These are phyloP conservation scores for Paecilomyces variotii DNA, from an alignment of 2,329 filamentous ascomycete species.

Conservation along the genomic window DNA sequence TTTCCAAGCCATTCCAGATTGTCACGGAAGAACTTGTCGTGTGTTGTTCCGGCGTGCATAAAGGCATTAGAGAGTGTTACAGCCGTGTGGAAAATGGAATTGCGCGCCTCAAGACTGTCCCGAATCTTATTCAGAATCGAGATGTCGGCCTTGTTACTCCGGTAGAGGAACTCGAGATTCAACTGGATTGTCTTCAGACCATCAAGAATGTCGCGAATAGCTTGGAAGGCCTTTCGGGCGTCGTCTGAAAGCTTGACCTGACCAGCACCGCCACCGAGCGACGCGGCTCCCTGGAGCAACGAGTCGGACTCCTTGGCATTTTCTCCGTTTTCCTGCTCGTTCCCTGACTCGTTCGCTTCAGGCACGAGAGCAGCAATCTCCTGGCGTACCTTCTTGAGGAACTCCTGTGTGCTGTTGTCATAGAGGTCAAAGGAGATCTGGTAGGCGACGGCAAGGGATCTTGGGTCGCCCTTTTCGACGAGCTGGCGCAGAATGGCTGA, in stretches of 20 bases:
- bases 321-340: conserved; percentile 44
- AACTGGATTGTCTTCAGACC: conserved; percentile 90
- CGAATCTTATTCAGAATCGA: conserved; percentile 93
- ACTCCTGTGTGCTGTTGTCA: conserved; percentile 97
- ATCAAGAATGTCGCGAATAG: conserved; percentile 59
- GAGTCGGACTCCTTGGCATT: conserved; percentile 51
- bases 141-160: conserved; percentile 88
- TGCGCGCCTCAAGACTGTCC: conserved; percentile 88
- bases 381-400: conserved; percentile 79
- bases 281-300: conserved; percentile 47
- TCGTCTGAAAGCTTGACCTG: conserved; percentile 37
- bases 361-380: conserved; percentile 56
- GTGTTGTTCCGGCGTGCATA: conserved; percentile 97
- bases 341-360: conserved; percentile 29
- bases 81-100: conserved; percentile 96
- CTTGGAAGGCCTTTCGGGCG: conserved; percentile 47
- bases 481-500: conserved; percentile 77
- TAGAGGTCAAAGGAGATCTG: conserved; percentile 98
- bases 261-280: conserved; percentile 34
- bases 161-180: conserved; percentile 92
- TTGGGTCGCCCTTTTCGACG: conserved; percentile 68
- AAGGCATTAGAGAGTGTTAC: conserved; percentile 98
- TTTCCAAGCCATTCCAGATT: conserved; percentile 98
- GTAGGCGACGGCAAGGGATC: conserved; percentile 79
- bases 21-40: conserved; percentile 97